Conservation (phyloP, 495 filamentous ascomycete species). For the Paragyromitra xinjiangensis region DNA sequence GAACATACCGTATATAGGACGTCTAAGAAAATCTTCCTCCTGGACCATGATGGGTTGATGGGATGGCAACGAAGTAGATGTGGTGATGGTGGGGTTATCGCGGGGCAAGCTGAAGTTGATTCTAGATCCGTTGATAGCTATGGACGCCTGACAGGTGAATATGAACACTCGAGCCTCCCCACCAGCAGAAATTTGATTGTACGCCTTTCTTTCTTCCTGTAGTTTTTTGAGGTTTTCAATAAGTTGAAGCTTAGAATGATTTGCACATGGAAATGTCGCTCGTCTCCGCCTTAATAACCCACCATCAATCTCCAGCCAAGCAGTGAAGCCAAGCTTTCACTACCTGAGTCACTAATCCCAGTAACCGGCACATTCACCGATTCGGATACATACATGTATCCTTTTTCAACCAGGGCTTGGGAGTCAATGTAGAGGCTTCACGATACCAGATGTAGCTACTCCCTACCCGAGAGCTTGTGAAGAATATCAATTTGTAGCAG, state of each 20-base stretch:
- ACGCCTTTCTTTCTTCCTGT: neutral
- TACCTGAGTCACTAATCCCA: slow-evolving; percentile 9
- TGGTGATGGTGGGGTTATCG: slow-evolving; percentile 19
- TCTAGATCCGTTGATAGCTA: neutral
- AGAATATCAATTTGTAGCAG: neutral
- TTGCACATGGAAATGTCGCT: neutral
- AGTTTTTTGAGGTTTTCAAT: neutral
- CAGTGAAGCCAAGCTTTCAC: slow-evolving; percentile 17
- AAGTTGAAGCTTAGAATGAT: neutral
- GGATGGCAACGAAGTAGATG: neutral
- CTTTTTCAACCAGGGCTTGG: neutral
- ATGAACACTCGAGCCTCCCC: neutral
- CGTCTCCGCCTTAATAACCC: neutral
- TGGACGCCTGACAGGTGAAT: neutral
- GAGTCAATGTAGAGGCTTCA: neutral
- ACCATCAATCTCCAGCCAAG: neutral
- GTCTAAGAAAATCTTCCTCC: slow-evolving; percentile 67
- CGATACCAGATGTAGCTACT: neutral
- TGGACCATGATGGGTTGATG: slow-evolving; percentile 31
- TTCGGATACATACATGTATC: neutral
- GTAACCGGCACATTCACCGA: neutral
- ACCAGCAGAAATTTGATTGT: neutral
- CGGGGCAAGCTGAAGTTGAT: slow-evolving; percentile 4
- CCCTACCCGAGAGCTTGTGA: neutral
- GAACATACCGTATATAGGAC: slow-evolving; percentile 70